Evolutionary conservation across 352 stramenopile genomes (phyloP).

Genomic region (Globisporangium nunn): DNA sequence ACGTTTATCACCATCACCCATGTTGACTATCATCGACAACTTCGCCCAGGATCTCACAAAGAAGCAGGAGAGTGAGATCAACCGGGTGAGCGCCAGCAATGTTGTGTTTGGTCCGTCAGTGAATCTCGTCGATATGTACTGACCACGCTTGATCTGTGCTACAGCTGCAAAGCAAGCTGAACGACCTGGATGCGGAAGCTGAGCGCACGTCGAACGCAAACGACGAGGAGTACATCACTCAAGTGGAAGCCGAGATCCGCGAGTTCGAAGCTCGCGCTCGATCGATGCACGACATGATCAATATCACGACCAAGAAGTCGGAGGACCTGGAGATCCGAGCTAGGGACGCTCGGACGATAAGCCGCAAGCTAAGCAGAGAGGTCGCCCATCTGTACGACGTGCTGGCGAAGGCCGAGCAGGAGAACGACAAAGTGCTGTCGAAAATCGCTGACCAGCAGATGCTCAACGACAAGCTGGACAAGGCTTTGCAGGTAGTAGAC

Average conservation of each 20-base stretch:
- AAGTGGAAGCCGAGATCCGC: slow-evolving; percentile 1
- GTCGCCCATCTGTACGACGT: background rate
- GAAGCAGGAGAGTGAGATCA: slow-evolving; percentile 7
- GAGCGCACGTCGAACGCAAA: background rate
- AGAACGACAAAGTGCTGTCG: slow-evolving; percentile 2
- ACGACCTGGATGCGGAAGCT: background rate
- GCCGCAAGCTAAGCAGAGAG: slow-evolving; percentile 2
- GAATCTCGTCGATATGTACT: background rate
- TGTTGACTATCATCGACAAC: background rate
- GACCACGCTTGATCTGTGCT: background rate
- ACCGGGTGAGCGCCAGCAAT: background rate
- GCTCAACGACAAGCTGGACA: slow-evolving; percentile 4
- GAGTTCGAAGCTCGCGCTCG: slow-evolving; percentile 1
- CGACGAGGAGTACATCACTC: background rate
- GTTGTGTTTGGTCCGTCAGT: background rate
- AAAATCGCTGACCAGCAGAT: slow-evolving; percentile 6
- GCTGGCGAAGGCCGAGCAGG: slow-evolving; percentile 1
- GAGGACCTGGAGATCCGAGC: background rate
- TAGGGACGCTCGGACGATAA: background rate
- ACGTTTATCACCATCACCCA: background rate
- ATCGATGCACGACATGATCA: background rate
- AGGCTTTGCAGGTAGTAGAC: slow-evolving; percentile 4
- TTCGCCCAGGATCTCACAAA: background rate
- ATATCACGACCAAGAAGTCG: background rate
- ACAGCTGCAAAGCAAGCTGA: slow-evolving; percentile 4